Percentiles rank a stretch among this genome's conserved stretches.
phyloP scores from a whole-genome alignment of 2,329 filamentous ascomycete genomes.

The Ploettnerulaceae sp. region DNA sequence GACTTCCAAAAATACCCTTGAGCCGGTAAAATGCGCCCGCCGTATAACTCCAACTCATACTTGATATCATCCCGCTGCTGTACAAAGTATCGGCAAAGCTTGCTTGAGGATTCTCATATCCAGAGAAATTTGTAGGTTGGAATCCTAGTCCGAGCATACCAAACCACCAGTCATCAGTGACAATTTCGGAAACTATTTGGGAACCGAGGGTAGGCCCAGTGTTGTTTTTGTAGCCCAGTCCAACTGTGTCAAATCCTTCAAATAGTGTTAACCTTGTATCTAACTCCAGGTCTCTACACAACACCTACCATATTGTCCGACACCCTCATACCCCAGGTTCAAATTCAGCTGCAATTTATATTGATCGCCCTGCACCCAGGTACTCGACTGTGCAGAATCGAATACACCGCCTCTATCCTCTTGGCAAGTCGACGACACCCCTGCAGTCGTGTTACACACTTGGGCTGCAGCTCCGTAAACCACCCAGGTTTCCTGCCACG shows the following conservation, averaged over 20 bases:
- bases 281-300: background rate
- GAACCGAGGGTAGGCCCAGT: conserved; percentile 21
- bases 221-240: conserved; percentile 20
- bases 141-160: conserved; percentile 40
- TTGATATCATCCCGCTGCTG: conserved; percentile 35
- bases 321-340: conserved; percentile 36
- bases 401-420: conserved; percentile 36
- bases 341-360: conserved; percentile 36
- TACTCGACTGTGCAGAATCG: conserved; percentile 34
- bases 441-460: conserved; percentile 46
- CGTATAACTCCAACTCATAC: conserved; percentile 40
- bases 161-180: conserved; percentile 21
- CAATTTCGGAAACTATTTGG: conserved; percentile 23
- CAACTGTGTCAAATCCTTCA: conserved; percentile 27
- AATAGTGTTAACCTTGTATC: background rate
- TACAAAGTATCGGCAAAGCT: conserved; percentile 37
- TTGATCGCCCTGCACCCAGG: conserved; percentile 34
- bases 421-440: conserved; percentile 35
- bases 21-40: conserved; percentile 38
- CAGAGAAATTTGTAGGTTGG: conserved; percentile 38
- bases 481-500: conserved; percentile 44
- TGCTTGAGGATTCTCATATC: conserved; percentile 34
- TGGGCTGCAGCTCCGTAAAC: conserved; percentile 58
- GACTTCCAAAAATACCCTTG: conserved; percentile 35
- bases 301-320: conserved; percentile 26